Evolutionary conservation across 805 yeast species (phyloP).

Genomic region (Candida alai): DNA sequence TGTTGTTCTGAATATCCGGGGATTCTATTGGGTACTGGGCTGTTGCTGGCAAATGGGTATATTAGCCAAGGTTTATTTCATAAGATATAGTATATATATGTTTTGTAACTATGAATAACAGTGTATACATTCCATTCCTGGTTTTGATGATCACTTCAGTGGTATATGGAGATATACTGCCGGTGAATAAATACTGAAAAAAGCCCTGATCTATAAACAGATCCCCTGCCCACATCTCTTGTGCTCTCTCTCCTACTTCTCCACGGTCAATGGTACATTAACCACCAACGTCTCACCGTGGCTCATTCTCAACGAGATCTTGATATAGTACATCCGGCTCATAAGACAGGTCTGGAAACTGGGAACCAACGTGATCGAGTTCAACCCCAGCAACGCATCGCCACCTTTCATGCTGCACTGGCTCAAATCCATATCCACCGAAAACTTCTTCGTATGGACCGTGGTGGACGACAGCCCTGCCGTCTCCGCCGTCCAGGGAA

Average conservation of each 20-base stretch:
- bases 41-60: no score
- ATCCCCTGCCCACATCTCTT: not conserved
- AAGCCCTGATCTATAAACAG: no score
- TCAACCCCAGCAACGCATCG: conserved; percentile 19
- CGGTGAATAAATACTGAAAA: no score
- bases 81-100: no score
- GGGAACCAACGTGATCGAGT: conserved; percentile 34
- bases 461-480: conserved; percentile 1
- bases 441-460: conserved; percentile 24
- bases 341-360: conserved; percentile 35
- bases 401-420: conserved; percentile 28
- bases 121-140: no score
- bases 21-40: no score
- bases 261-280: conserved; percentile 35
- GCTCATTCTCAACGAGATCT: conserved; percentile 24
- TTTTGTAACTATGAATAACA: no score
- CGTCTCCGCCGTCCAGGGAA: conserved; percentile 28
- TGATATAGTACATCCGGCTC: conserved; percentile 34
- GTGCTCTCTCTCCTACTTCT: conserved; percentile 12
- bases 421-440: conserved; percentile 24
- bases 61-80: no score
- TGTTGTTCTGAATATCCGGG: no score
- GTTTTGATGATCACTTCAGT: no score
- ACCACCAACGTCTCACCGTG: conserved; percentile 29
- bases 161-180: no score